A percentile compares a stretch with the other conserved stretches of the same genome.
Conservation (phyloP, 768 basidiomycete species). For the Wakefieldia striispora region DNA sequence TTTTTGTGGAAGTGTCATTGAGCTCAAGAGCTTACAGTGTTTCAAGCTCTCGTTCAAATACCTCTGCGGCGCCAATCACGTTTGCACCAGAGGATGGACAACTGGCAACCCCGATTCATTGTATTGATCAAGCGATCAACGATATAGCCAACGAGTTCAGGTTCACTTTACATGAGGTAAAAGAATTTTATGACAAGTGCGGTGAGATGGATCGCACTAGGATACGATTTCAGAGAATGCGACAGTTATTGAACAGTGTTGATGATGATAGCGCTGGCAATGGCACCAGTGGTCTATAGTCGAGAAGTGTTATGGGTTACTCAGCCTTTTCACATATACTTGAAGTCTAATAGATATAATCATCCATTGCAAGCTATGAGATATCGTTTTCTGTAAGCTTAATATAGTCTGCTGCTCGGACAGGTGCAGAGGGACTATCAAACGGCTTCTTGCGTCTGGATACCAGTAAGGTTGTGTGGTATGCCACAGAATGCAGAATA, state of each 20-base stretch:
- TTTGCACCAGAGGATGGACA: constrained; percentile 9
- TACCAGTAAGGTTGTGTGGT: constrained; percentile 10
- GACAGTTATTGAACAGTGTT: constrained; percentile 40
- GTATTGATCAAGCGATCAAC: constrained; percentile 61
- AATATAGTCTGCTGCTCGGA: constrained; percentile 67
- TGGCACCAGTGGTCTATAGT: constrained; percentile 6
- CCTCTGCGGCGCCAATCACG: constrained; percentile 3
- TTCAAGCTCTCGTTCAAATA: constrained; percentile 2
- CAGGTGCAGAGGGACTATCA: constrained; percentile 78
- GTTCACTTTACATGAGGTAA: constrained; percentile 75
- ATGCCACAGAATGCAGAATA: background rate
- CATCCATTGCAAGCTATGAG: constrained; percentile 15
- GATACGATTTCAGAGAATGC: constrained; percentile 65
- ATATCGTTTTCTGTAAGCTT: constrained; percentile 63
- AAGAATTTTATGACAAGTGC: constrained; percentile 72
- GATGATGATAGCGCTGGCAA: constrained; percentile 24
- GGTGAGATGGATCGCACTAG: constrained; percentile 70
- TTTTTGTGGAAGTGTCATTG: background rate
- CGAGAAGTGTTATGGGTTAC: background rate
- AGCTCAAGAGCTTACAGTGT: constrained; percentile 3
- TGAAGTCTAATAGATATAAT: background rate
- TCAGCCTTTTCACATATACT: background rate
- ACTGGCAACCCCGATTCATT: constrained; percentile 41
- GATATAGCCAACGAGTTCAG: constrained; percentile 68
- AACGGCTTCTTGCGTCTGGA: constrained; percentile 72